Evolutionary conservation across 108 stramenopile genomes (phyloP).

Genomic region (Nitzschia sp.): DNA sequence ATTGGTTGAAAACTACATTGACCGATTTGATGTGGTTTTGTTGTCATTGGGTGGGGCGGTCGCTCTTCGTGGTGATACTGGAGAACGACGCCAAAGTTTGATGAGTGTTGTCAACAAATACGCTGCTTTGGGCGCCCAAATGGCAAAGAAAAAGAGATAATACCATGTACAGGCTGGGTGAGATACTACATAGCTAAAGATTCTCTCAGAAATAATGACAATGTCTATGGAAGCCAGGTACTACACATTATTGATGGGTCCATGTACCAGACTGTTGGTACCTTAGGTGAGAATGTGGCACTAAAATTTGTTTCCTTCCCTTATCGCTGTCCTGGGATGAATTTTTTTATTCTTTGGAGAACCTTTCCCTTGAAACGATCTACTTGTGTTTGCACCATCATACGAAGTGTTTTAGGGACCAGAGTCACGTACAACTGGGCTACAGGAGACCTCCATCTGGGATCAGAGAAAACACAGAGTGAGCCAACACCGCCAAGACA

Average conservation of each 20-base stretch:
- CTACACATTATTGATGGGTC: too few relatives aligned
- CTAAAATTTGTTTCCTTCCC: too few relatives aligned
- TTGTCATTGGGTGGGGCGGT: constrained; percentile 73
- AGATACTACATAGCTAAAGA: too few relatives aligned
- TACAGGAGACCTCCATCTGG: constrained; percentile 71
- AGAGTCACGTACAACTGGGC: constrained; percentile 60
- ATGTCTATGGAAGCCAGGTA: too few relatives aligned
- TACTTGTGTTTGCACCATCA: constrained; percentile 72
- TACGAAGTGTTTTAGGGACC: constrained; percentile 67
- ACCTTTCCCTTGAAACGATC: constrained; percentile 35
- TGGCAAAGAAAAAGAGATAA: too few relatives aligned
- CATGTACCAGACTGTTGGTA: too few relatives aligned
- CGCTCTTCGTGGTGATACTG: constrained; percentile 43
- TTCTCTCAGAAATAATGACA: too few relatives aligned
- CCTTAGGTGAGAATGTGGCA: too few relatives aligned
- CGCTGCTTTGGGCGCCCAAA: constrained; percentile 27
- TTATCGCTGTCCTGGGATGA: constrained; percentile 8
- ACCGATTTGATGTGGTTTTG: constrained; percentile 66
- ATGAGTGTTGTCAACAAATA: constrained; percentile 43
- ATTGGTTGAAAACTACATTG: constrained; percentile 60
- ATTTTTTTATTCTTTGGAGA: constrained; percentile 26
- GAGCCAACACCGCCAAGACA: not conserved
- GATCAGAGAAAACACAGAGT: not conserved
- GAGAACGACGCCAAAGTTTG: constrained; percentile 33
- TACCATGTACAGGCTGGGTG: too few relatives aligned